Evolutionary conservation across 2,329 filamentous ascomycete species (phyloP), one percentile per base, ranked within the genome.

Genomic region (Colletotrichum paranaense): DNA sequence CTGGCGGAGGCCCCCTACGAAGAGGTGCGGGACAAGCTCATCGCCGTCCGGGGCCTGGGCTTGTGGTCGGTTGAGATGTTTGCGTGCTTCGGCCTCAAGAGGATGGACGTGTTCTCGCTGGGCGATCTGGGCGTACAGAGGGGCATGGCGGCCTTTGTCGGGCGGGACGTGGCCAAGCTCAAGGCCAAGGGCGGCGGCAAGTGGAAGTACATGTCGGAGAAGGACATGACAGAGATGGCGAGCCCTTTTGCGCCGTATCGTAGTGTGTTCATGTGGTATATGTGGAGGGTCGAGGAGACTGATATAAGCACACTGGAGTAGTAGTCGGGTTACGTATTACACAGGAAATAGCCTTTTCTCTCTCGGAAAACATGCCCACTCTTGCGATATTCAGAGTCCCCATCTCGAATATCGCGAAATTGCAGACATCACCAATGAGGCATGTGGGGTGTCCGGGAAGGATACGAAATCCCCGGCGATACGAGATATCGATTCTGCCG

Each of bases 41-140:
- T 93, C 60, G 94, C 95, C 1, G 95, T 99, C 5, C 89, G 96
- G 11, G 97, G 97, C 0, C 84, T 98, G 62, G 97, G 97, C 0
- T 89, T 88, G 67, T 98, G 97, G 97, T 95, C 92, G 60, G 95
- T 97, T 16, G 95, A 98, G 86, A 98, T 99, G 97, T 99, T 99
- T 86, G 94, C 95, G 62, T 95, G 94, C 82, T 98, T 99, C 83
- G 94, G 91, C n/a, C 86, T 99, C 53, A 98, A 98, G 88, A 88
- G 95, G 14, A 93, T 95, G 88, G 96, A 99, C 84, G 94, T 99
- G 26, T 98, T 98, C 81, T 95, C 93, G 26, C 92, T 94, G 1
- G 96, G 97, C 1, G 96, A 99, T 84, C 84, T 99, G 74, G 97
- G 97, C 5, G 94, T 99, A 58, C 97, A 98, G 89, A 88, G 95